Percentiles rank a stretch among this genome's conserved stretches.
These are phyloP conservation scores for Aspergillus ruber DNA, from an alignment of 2,329 filamentous ascomycete species.

Conservation along the genomic window DNA sequence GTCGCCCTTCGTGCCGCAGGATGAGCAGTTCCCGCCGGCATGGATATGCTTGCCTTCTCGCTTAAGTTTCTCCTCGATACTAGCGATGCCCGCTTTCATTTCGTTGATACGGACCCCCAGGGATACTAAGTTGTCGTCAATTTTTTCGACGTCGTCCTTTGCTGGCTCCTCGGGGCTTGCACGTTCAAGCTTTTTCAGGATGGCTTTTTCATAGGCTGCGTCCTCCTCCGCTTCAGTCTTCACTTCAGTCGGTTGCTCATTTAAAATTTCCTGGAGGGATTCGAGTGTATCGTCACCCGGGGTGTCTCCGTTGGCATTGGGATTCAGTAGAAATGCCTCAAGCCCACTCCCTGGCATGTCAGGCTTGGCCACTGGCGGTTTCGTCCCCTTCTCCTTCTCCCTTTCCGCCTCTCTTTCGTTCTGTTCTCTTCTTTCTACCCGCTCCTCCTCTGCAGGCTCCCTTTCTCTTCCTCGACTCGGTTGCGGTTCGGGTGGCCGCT, in stretches of 20 bases:
- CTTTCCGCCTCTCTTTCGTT: conserved; percentile 3
- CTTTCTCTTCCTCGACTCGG: background rate
- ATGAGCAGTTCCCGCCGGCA: conserved; percentile 15
- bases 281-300: conserved; percentile 42
- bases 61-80: conserved; percentile 32
- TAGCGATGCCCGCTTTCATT: conserved; percentile 34
- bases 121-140: conserved; percentile 35
- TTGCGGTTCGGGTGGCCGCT: conserved; percentile 4
- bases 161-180: conserved; percentile 14
- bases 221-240: conserved; percentile 26
- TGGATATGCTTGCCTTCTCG: conserved; percentile 13
- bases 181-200: conserved; percentile 18
- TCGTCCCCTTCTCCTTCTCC: conserved; percentile 13
- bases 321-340: conserved; percentile 36
- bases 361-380: conserved; percentile 26
- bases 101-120: conserved; percentile 36
- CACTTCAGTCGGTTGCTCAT: conserved; percentile 19
- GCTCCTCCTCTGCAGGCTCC: background rate
- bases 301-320: conserved; percentile 31
- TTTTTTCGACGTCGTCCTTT: conserved; percentile 28
- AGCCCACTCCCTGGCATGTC: conserved; percentile 38
- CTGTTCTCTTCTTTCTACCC: background rate
- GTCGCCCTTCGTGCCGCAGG: conserved; percentile 18
- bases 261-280: conserved; percentile 38
- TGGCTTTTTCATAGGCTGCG: conserved; percentile 25